Evolutionary conservation across 2,329 filamentous ascomycete genomes (phyloP), one percentile per base, ranked within the genome.

Genomic region (Blastomyces silverae): DNA sequence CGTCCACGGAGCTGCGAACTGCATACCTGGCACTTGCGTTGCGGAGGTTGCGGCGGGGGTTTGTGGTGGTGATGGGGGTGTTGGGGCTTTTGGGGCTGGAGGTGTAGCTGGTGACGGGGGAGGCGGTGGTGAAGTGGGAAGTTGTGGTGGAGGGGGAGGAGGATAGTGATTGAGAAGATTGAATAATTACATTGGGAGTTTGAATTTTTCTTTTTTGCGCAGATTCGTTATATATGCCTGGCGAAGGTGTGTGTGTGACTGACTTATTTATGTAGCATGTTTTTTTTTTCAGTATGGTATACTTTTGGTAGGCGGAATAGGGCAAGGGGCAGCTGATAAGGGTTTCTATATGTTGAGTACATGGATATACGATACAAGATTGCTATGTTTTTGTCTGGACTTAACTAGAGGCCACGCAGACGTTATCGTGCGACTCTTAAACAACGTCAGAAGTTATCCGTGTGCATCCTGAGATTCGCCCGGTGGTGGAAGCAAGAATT

Each of bases 41-140:
- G 75, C 72, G 39, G 81, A 77, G 0, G 79, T 77, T 13, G 81
- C 80, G 66, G 77, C 78, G n/a, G 78, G 76, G 25, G 71, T 76
- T 46, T 80, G 78, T 64, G 75, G 74, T 62, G 71, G 66, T 64
- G 67, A 66, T 28, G 69, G 67, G 22, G 67, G 67, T 20, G 71
- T 67, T 22, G 70, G 70, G 63, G 69, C 67, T 37, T 65, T 72
- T 22, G 72, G 70, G 15, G 31, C 31, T 28, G 56, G 17, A 15
- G 56, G 56, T 17, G 69, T 69, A 50, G 69, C 72, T 1, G 84
- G 82, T 57, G 73, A 71, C 34, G 66, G 67, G 20, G 72, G 70
- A 50, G 79, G 79, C 0, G 76, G 74, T 0, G 78, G 79, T 68
- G 75, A 75, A 10, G 75, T 71, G 53, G 74, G 76, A 28, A 78